Conservation (phyloP, 2,329 filamentous ascomycete species). For the Pleurostoma richardsiae region DNA sequence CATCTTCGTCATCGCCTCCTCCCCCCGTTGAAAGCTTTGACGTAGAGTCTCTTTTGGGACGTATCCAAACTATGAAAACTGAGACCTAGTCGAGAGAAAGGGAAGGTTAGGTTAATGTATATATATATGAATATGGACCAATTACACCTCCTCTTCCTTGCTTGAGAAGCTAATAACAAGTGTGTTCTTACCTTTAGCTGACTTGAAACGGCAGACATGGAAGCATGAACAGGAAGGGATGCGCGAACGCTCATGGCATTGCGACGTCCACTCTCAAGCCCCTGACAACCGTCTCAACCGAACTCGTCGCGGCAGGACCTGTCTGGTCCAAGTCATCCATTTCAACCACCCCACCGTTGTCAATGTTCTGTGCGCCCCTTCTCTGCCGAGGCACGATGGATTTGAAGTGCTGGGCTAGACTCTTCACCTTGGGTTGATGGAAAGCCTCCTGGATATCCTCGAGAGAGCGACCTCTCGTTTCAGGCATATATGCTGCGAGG, state of each 20-base stretch:
- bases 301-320: background rate
- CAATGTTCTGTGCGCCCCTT: background rate
- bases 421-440: constrained; percentile 14
- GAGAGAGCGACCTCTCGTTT: constrained; percentile 41
- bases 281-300: background rate
- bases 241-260: background rate
- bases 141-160: too few species aligned
- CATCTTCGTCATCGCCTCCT: too few species aligned
- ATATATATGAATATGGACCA: too few species aligned
- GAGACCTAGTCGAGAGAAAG: too few species aligned
- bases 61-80: too few species aligned
- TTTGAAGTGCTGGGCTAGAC: constrained; percentile 1
- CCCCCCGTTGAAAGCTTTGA: too few species aligned
- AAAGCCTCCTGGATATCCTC: constrained; percentile 45
- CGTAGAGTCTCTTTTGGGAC: too few species aligned
- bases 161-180: too few species aligned
- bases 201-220: too few species aligned
- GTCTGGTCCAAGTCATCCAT: background rate
- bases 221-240: too few species aligned
- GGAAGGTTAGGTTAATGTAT: too few species aligned
- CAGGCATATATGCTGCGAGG: constrained; percentile 39
- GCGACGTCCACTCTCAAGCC: background rate
- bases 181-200: too few species aligned
- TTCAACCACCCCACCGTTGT: background rate
- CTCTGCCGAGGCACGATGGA: background rate